A percentile compares a stretch with the other conserved stretches of the same genome.
Conservation (phyloP, 2,329 filamentous ascomycete species). For the Neoscytalidium dimidiatum region DNA sequence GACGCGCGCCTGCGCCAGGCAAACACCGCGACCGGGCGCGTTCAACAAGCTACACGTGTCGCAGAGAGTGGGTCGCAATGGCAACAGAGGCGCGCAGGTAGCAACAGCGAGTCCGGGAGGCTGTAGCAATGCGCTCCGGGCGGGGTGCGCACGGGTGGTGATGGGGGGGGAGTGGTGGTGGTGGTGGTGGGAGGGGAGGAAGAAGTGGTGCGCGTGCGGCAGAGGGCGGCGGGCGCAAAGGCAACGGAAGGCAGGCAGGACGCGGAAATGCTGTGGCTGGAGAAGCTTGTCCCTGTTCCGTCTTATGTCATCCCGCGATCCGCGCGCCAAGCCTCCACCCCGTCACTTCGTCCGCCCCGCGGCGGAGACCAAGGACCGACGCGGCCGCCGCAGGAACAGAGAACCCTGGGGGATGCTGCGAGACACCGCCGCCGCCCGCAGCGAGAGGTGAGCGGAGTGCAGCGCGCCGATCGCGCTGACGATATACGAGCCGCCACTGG, state of each 20-base stretch:
- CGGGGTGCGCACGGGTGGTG: background rate
- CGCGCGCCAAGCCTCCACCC: conserved; percentile 14
- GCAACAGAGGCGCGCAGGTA: background rate
- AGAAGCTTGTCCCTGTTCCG: background rate
- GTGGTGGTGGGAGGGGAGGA: conserved; percentile 2
- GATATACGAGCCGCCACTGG: too few species aligned
- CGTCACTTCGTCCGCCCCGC: background rate
- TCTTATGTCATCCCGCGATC: conserved; percentile 17
- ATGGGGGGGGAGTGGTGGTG: conserved; percentile 11
- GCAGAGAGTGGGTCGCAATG: background rate
- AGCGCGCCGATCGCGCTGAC: too few species aligned
- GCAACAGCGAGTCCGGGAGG: background rate
- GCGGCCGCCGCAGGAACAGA: background rate
- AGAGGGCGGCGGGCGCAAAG: background rate
- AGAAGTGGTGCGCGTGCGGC: conserved; percentile 9
- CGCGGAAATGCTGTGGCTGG: conserved; percentile 16
- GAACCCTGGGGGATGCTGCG: background rate
- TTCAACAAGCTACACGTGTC: conserved; percentile 12
- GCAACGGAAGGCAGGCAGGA: background rate
- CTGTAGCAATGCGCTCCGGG: background rate
- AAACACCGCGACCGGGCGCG: conserved; percentile 17
- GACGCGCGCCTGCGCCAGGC: conserved; percentile 19
- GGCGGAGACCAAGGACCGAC: background rate
- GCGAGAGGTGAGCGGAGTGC: too few species aligned
- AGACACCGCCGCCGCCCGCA: background rate